A percentile compares a stretch with the other conserved stretches of the same genome.
Evolutionary conservation across 768 basidiomycete species (phyloP).

Genomic region (Suillus hirtellus): DNA sequence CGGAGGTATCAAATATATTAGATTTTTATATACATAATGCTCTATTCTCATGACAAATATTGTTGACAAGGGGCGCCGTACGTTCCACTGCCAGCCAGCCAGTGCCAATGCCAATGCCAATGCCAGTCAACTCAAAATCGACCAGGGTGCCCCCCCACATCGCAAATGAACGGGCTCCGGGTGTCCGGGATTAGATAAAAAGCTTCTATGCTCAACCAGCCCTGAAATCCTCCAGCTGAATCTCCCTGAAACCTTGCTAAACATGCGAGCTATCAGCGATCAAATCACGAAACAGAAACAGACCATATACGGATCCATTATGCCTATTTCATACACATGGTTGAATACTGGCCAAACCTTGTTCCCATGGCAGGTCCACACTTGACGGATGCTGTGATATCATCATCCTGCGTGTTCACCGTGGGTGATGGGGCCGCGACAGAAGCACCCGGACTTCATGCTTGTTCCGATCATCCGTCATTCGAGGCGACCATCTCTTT

Average conservation of each 20-base stretch:
- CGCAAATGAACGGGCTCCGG: constrained; percentile 9
- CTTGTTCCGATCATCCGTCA: constrained; percentile 1
- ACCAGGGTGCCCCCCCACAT: constrained; percentile 7
- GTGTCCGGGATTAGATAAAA: background rate
- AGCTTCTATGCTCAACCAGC: constrained; percentile 3
- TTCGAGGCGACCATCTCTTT: background rate
- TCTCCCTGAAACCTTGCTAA: background rate
- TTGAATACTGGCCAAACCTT: background rate
- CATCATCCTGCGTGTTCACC: constrained; percentile 1
- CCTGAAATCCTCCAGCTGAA: constrained; percentile 1
- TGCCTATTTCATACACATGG: background rate
- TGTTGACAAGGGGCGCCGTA: constrained; percentile 1
- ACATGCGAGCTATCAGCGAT: constrained; percentile 9
- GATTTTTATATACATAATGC: background rate
- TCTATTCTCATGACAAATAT: constrained; percentile 3
- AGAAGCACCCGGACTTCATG: background rate
- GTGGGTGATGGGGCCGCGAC: constrained; percentile 1
- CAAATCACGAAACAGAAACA: constrained; percentile 3
- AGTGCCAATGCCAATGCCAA: too few relatives aligned
- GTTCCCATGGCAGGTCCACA: constrained; percentile 7
- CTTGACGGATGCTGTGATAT: constrained; percentile 1
- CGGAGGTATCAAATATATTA: constrained; percentile 3
- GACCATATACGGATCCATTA: background rate
- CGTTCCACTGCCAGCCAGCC: background rate
- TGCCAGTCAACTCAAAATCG: background rate